phyloP scores from a whole-genome alignment of 169 alveolate genomes.

The Plasmodium yoelii region DNA sequence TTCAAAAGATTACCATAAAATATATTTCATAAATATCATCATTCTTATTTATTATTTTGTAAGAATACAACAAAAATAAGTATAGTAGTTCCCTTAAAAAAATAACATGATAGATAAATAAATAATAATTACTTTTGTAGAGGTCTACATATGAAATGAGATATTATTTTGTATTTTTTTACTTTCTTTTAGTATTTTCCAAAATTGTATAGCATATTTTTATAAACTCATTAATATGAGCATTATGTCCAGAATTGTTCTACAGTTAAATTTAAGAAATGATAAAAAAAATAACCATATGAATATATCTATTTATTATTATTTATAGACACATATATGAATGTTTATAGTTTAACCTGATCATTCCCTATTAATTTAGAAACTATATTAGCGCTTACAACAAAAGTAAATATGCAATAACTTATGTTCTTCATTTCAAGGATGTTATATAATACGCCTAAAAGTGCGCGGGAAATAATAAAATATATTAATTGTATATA shows the following conservation, averaged over 20 bases:
- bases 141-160: background rate
- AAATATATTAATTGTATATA: background rate
- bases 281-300: background rate
- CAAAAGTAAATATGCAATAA: slow-evolving; percentile 44
- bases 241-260: slow-evolving; percentile 10
- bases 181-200: slow-evolving; percentile 51
- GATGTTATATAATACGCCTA: slow-evolving; percentile 49
- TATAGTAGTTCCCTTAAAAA: slow-evolving; percentile 34
- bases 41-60: slow-evolving; percentile 37
- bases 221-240: slow-evolving; percentile 18
- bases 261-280: background rate
- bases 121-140: background rate
- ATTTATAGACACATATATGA: background rate
- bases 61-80: slow-evolving; percentile 33
- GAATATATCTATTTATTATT: background rate
- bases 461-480: background rate
- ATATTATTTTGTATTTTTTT: slow-evolving; percentile 7
- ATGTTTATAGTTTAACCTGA: slow-evolving; percentile 20
- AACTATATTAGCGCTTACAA: slow-evolving; percentile 39
- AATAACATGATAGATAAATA: background rate
- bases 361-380: slow-evolving; percentile 11
- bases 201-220: slow-evolving; percentile 29
- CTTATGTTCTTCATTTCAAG: slow-evolving; percentile 41
- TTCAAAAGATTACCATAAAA: slow-evolving; percentile 34
- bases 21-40: slow-evolving; percentile 24